Evolutionary conservation across 73 alveolate species (phyloP).

Genomic region (Paramecium tetraurelia): DNA sequence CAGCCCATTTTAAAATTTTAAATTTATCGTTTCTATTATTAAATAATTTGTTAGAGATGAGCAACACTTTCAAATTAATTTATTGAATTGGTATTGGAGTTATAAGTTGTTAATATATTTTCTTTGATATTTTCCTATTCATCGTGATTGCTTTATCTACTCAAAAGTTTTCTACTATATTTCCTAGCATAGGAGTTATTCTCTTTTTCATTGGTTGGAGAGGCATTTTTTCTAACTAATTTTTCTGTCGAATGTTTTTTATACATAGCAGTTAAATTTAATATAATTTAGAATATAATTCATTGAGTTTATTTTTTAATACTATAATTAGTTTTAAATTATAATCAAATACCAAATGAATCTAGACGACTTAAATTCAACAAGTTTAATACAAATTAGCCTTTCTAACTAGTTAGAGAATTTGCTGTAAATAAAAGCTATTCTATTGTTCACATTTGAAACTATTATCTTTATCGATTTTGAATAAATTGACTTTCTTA

Average conservation of each 20-base stretch:
- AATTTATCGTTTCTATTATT: not conserved
- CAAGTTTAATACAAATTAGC: not conserved
- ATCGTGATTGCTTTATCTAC: conserved; percentile 3
- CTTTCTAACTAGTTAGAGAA: not conserved
- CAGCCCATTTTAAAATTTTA: not conserved
- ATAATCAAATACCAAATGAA: not conserved
- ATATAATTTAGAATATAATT: not conserved
- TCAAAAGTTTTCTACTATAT: conserved; percentile 14
- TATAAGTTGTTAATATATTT: not conserved
- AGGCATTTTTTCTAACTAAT: not conserved
- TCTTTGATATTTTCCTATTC: not conserved
- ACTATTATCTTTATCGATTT: not conserved
- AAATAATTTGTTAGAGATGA: not conserved
- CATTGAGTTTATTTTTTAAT: not conserved
- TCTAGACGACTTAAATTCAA: not conserved
- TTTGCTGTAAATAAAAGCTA: not conserved
- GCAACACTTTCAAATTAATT: not conserved
- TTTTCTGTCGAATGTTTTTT: conserved; percentile 3
- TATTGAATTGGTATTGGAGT: not conserved
- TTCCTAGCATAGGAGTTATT: not conserved
- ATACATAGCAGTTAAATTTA: conserved; percentile 22
- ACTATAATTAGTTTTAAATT: not conserved
- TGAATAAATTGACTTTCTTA: not conserved
- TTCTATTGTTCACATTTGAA: not conserved
- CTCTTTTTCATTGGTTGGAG: not conserved